Percentiles rank a stretch among this genome's conserved stretches.
Conservation (phyloP, 352 stramenopile species). For the Aphanomyces astaci region DNA sequence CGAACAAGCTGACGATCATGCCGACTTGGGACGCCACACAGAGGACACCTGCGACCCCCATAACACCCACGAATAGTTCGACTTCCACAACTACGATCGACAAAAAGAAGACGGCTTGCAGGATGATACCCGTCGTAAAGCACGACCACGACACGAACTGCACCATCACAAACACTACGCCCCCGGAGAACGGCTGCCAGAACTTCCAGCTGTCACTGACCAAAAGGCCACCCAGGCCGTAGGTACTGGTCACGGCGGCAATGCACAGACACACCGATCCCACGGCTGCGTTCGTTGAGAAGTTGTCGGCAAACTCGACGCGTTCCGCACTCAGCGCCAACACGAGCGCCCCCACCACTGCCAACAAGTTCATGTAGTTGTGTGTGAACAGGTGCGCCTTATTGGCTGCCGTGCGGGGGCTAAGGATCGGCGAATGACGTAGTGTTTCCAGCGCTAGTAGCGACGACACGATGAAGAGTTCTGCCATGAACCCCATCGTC, state of each 20-base stretch:
- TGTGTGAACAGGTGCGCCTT: constrained; percentile 63
- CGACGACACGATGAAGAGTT: constrained; percentile 73
- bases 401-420: constrained; percentile 31
- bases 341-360: constrained; percentile 56
- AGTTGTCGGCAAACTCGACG: constrained; percentile 28
- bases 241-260: constrained; percentile 76
- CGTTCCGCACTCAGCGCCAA: constrained; percentile 54
- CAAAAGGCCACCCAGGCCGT: constrained; percentile 63
- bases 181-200: constrained; percentile 76
- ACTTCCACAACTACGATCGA: constrained; percentile 72
- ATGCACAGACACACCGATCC: constrained; percentile 60
- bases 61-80: constrained; percentile 68
- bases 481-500: constrained; percentile 44
- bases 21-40: constrained; percentile 62
- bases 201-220: constrained; percentile 71
- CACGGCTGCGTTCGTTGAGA: constrained; percentile 30
- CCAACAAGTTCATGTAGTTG: constrained; percentile 83
- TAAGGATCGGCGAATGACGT: constrained; percentile 27
- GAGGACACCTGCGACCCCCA: constrained; percentile 49
- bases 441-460: constrained; percentile 46
- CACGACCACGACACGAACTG: constrained; percentile 75
- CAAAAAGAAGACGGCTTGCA: constrained; percentile 68
- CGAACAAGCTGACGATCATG: constrained; percentile 76
- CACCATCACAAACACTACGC: constrained; percentile 59
- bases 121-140: constrained; percentile 53